A percentile compares a stretch with the other conserved stretches of the same genome.
phyloP scores from a whole-genome alignment of 495 filamentous ascomycete species.

The Achaetomiella virescens region DNA sequence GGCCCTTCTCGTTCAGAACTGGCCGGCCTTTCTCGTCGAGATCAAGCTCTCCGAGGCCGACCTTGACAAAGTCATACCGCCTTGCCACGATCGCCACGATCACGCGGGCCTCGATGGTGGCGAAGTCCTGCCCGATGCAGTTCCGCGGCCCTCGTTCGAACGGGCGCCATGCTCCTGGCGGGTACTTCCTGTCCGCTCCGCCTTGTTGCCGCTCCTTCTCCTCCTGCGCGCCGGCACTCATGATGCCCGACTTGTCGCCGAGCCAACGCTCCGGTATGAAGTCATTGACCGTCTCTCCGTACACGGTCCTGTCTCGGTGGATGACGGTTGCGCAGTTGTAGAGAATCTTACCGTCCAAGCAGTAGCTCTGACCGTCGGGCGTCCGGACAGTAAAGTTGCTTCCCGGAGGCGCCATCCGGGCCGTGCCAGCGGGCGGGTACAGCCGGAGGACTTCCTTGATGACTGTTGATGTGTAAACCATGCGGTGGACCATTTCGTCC shows the following conservation, averaged over 20 bases:
- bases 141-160: constrained; percentile 51
- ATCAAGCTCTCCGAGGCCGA: constrained; percentile 39
- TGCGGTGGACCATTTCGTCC: constrained; percentile 39
- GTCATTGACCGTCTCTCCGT: constrained; percentile 46
- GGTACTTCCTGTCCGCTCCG: constrained; percentile 17
- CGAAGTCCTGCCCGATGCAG: constrained; percentile 56
- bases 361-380: constrained; percentile 52
- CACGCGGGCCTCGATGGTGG: constrained; percentile 37
- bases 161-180: constrained; percentile 42
- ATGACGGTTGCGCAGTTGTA: constrained; percentile 47
- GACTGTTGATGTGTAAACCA: constrained; percentile 42
- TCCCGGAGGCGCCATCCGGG: constrained; percentile 30
- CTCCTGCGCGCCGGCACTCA: constrained; percentile 15
- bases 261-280: constrained; percentile 61
- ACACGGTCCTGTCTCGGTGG: constrained; percentile 55
- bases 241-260: constrained; percentile 33
- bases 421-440: constrained; percentile 37
- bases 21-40: constrained; percentile 32
- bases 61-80: constrained; percentile 40
- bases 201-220: constrained; percentile 19
- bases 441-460: constrained; percentile 50
- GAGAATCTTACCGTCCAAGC: constrained; percentile 48
- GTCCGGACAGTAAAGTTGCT: constrained; percentile 29
- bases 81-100: constrained; percentile 35
- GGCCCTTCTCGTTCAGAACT: constrained; percentile 32